phyloP scores from a whole-genome alignment of 2,329 filamentous ascomycete species.

The Colletotrichum viniferum region DNA sequence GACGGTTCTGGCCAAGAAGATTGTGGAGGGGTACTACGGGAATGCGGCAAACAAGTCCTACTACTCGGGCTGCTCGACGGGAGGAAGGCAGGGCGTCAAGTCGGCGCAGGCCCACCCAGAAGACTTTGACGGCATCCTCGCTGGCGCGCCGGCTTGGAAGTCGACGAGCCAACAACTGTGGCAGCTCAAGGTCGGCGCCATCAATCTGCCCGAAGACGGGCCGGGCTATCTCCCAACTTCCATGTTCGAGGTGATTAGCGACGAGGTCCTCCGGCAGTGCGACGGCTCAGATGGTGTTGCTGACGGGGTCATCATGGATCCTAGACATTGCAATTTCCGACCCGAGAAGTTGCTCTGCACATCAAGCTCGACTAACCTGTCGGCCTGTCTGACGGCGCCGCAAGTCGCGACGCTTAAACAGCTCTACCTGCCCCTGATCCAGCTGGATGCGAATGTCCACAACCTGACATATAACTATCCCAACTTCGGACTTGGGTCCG shows the following conservation, averaged over 20 bases:
- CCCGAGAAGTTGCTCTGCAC: slow-evolving; percentile 42
- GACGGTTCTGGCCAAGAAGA: slow-evolving; percentile 49
- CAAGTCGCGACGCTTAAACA: slow-evolving; percentile 41
- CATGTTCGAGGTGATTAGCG: slow-evolving; percentile 13
- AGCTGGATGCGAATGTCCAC: slow-evolving; percentile 24
- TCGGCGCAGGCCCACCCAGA: slow-evolving; percentile 43
- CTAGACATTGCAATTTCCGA: slow-evolving; percentile 44
- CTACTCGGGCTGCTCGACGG: slow-evolving; percentile 57
- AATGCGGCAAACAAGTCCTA: slow-evolving; percentile 45
- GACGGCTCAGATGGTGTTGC: slow-evolving; percentile 50
- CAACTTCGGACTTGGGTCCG: slow-evolving; percentile 51
- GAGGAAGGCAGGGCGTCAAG: slow-evolving; percentile 57
- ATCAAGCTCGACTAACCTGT: slow-evolving; percentile 29
- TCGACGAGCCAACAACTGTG: slow-evolving; percentile 34
- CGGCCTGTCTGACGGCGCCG: slow-evolving; percentile 40
- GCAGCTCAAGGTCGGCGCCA: slow-evolving; percentile 44
- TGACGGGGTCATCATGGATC: slow-evolving; percentile 50
- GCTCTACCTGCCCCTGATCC: slow-evolving; percentile 33
- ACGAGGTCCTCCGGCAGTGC: slow-evolving; percentile 49
- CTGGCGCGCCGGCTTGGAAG: slow-evolving; percentile 49
- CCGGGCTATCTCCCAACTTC: slow-evolving; percentile 29
- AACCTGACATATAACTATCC: slow-evolving; percentile 38
- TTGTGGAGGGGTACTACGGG: slow-evolving; percentile 48
- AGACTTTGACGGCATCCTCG: slow-evolving; percentile 60
- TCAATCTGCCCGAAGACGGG: slow-evolving; percentile 49